These are phyloP conservation scores for Hypoxylon sp. DNA, from an alignment of 2,329 filamentous ascomycete genomes.

Conservation along the genomic window DNA sequence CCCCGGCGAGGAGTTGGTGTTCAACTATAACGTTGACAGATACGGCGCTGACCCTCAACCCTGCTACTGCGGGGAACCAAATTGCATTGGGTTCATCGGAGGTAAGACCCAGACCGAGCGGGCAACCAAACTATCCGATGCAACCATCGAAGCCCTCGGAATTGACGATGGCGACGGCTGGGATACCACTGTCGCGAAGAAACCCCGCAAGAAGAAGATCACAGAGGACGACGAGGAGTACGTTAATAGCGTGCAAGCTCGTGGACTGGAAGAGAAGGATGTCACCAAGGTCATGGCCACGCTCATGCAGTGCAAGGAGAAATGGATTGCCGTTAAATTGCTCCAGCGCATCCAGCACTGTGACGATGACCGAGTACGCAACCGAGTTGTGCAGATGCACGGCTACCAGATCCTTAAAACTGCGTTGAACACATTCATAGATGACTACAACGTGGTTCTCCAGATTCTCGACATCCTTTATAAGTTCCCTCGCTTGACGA, in stretches of 20 bases:
- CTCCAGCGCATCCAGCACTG: constrained; percentile 88
- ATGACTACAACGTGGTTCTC: constrained; percentile 89
- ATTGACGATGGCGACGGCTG: constrained; percentile 93
- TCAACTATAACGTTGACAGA: constrained; percentile 99
- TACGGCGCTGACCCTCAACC: constrained; percentile 97
- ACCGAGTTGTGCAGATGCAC: constrained; percentile 94
- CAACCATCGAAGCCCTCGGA: constrained; percentile 93
- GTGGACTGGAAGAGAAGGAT: constrained; percentile 51
- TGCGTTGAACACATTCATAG: constrained; percentile 83
- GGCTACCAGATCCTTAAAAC: constrained; percentile 95
- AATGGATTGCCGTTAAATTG: constrained; percentile 98
- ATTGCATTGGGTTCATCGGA: constrained; percentile 96
- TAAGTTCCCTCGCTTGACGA: constrained; percentile 87
- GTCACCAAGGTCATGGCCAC: constrained; percentile 69
- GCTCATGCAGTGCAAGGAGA: constrained; percentile 97
- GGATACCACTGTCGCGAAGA: constrained; percentile 91
- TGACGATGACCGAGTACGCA: constrained; percentile 86
- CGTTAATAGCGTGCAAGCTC: constrained; percentile 75
- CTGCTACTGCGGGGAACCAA: constrained; percentile 94
- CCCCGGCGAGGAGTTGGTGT: constrained; percentile 93
- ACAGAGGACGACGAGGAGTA: constrained; percentile 96
- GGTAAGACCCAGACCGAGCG: constrained; percentile 98
- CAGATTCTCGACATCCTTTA: constrained; percentile 92
- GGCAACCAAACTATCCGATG: constrained; percentile 88
- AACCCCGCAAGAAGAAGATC: constrained; percentile 90